Evolutionary conservation across 306 rosid species (phyloP).

Genomic region (Ormosia emarginata): DNA sequence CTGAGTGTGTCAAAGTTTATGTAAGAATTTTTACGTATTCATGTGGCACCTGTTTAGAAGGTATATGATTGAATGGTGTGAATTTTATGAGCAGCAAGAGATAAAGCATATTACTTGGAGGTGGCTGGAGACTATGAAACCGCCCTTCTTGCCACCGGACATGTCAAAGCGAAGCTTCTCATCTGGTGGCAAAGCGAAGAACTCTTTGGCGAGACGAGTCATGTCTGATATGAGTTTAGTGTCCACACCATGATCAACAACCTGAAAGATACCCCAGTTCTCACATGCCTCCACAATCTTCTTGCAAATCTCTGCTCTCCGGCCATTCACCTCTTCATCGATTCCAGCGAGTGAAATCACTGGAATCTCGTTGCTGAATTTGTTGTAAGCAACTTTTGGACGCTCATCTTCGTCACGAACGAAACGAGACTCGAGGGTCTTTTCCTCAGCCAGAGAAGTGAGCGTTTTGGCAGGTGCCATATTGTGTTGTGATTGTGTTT

Average conservation of each 20-base stretch:
- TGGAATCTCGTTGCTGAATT: conserved; percentile 64
- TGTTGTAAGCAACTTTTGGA: conserved; percentile 66
- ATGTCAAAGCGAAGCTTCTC: conserved; percentile 79
- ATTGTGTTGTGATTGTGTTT: background rate
- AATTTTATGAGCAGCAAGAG: background rate
- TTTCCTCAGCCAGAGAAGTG: conserved; percentile 47
- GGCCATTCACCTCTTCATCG: conserved; percentile 35
- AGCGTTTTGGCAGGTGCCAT: conserved; percentile 47
- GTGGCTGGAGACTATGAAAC: conserved; percentile 82
- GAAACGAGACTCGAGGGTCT: conserved; percentile 44
- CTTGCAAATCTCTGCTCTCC: conserved; percentile 43
- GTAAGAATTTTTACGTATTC: too few relatives aligned
- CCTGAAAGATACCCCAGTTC: conserved; percentile 80
- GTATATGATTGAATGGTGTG: background rate
- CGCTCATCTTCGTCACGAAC: conserved; percentile 80
- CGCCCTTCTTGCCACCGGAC: conserved; percentile 84
- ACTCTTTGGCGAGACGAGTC: conserved; percentile 52
- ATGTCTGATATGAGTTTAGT: conserved; percentile 45
- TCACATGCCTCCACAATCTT: conserved; percentile 71
- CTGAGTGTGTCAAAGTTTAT: too few relatives aligned
- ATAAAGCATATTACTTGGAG: conserved; percentile 42
- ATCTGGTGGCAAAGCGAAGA: conserved; percentile 57
- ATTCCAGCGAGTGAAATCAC: conserved; percentile 64
- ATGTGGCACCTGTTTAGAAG: too few relatives aligned
- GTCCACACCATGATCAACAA: conserved; percentile 69